Percentiles rank a stretch among this genome's conserved stretches.
phyloP scores from a whole-genome alignment of 306 rosid species.

The Pterocarpus macrocarpus region DNA sequence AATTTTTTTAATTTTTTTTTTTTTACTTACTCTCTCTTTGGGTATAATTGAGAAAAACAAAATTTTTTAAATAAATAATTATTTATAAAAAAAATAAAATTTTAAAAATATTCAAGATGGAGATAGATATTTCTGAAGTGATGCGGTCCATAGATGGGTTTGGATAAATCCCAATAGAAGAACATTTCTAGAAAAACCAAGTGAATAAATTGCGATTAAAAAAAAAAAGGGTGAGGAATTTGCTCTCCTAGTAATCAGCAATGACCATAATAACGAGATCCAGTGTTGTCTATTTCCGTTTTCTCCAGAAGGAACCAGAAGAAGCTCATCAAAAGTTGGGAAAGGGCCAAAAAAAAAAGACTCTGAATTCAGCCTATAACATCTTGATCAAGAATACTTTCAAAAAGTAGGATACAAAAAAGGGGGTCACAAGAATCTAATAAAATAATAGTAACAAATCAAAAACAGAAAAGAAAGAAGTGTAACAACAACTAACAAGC shows the following conservation, averaged over 20 bases:
- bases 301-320: not conserved
- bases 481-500: slow-evolving; percentile 1
- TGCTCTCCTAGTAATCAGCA: not conserved
- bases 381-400: not conserved
- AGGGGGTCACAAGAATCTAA: not conserved
- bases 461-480: not conserved
- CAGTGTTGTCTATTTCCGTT: slow-evolving; percentile 26
- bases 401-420: slow-evolving; percentile 22
- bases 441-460: slow-evolving; percentile 23
- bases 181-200: not conserved
- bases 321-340: not conserved
- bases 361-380: not conserved
- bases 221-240: not conserved
- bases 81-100: too few relatives aligned
- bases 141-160: not conserved
- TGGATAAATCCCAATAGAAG: not conserved
- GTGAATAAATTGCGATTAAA: not conserved
- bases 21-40: too few relatives aligned
- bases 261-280: slow-evolving; percentile 1
- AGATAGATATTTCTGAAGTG: too few relatives aligned
- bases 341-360: not conserved
- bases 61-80: too few relatives aligned
- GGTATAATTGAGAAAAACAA: too few relatives aligned
- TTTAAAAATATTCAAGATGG: too few relatives aligned
- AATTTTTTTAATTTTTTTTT: too few relatives aligned